Evolutionary conservation across 441 rosid species (phyloP), one percentile per base, ranked within the genome.

Genomic region (Macaranga tanarius): DNA sequence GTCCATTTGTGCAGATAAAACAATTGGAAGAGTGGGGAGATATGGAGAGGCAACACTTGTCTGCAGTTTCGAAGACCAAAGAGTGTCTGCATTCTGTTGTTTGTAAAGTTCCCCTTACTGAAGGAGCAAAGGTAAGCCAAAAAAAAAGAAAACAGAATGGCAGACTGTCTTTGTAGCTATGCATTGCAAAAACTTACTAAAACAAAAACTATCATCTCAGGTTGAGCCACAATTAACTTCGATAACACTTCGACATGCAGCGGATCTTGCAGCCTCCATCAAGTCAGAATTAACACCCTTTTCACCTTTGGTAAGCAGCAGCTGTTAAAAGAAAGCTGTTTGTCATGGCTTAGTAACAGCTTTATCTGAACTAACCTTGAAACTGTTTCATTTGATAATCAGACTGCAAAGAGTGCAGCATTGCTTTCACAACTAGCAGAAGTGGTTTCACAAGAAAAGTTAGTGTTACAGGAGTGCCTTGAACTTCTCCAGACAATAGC

Each of bases 21-120:
- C 75, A 75, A 26, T 79, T 91, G 69, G 90, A 89, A 84, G 77
- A 75, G 45, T 93, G 95, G 98, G 89, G 85, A 75, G 87, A 83
- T 23, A 79, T 93, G 81, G 97, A 90, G 71, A 84, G 80, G 68
- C 79, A 84, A 70, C 86, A 93, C 70, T 26, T 44, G 5, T 73
- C 83, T 55, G 83, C 91, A 25, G 65, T 90, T 72, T 85, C 84
- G 22, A 81, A 73, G 82, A 86, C 86, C 22, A 81, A 71, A 61
- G 86, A 93, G 54, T 75, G 86, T 73, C 20, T 90, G 72, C 84
- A 87, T 64, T 86, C 86, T 73, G 84, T 79, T 61, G 81, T 88
- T 51, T 79, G 90, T 61, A 86, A 82, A 86, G 79, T 90, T 54
- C 92, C 96, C 7, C 80, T 92, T 2, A 60, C 58, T 42, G 86